Conservation (phyloP, 2,329 filamentous ascomycete genomes). For the Arachnomyces sp. region DNA sequence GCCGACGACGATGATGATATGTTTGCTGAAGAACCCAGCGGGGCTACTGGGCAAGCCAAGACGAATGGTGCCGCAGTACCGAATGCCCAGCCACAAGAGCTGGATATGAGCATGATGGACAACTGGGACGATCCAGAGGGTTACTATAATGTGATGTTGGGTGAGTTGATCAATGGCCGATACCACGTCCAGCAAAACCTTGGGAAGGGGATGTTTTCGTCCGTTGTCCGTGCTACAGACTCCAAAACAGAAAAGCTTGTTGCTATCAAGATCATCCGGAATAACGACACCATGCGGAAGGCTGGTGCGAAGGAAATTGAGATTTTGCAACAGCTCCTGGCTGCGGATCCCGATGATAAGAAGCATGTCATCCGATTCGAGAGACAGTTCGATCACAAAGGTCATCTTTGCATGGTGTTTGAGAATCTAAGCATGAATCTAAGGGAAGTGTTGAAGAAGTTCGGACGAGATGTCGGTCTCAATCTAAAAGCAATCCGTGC, state of each 20-base stretch:
- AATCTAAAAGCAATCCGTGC: slow-evolving; percentile 77
- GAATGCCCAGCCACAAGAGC: slow-evolving; percentile 46
- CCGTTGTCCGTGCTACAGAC: slow-evolving; percentile 83
- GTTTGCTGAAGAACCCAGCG: slow-evolving; percentile 66
- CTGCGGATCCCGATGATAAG: slow-evolving; percentile 76
- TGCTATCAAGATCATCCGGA: slow-evolving; percentile 95
- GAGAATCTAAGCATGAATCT: slow-evolving; percentile 89
- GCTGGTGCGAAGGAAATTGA: slow-evolving; percentile 91
- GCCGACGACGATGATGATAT: slow-evolving; percentile 68
- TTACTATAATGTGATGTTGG: slow-evolving; percentile 90
- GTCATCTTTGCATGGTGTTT: slow-evolving; percentile 92
- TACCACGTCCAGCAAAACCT: slow-evolving; percentile 84
- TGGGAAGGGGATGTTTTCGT: slow-evolving; percentile 92
- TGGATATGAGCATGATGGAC: slow-evolving; percentile 70
- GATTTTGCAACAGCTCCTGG: slow-evolving; percentile 78
- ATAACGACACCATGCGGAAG: slow-evolving; percentile 86
- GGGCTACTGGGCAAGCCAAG: slow-evolving; percentile 50
- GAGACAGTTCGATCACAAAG: slow-evolving; percentile 84
- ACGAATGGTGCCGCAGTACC: slow-evolving; percentile 33
- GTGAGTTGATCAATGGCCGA: slow-evolving; percentile 78
- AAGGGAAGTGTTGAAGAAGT: slow-evolving; percentile 89
- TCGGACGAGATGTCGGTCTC: slow-evolving; percentile 87
- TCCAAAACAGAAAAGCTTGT: slow-evolving; percentile 66
- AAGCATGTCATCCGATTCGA: slow-evolving; percentile 87
- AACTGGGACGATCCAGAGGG: slow-evolving; percentile 91